Evolutionary conservation across 495 filamentous ascomycete genomes (phyloP).

Genomic region (Rusavskia elegans): DNA sequence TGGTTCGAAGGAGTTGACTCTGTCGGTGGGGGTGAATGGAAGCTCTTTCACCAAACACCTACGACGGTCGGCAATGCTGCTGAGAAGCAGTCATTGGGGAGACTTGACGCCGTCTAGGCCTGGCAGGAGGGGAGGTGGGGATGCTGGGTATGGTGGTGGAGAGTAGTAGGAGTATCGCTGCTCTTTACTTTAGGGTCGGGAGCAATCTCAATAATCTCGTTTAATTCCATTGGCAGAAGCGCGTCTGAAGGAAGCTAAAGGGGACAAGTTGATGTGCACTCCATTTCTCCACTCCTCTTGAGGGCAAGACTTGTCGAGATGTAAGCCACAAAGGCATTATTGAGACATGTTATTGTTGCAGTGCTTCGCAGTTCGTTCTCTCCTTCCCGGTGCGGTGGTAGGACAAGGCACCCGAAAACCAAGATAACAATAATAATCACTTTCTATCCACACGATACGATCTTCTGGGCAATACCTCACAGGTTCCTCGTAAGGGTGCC

Average conservation of each 20-base stretch:
- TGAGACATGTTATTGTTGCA: not conserved
- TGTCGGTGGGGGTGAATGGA: not conserved
- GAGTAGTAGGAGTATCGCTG: not conserved
- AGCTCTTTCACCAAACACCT: not conserved
- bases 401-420: no score
- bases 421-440: no score
- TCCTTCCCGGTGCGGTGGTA: no score
- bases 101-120: slow-evolving; percentile 12
- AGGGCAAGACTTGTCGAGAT: slow-evolving; percentile 25
- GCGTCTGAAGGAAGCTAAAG: not conserved
- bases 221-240: not conserved
- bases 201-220: not conserved
- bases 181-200: not conserved
- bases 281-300: slow-evolving; percentile 71
- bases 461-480: not conserved
- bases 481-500: no score
- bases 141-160: slow-evolving; percentile 3
- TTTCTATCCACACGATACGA: no score
- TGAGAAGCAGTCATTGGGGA: slow-evolving; percentile 8
- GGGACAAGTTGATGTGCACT: not conserved
- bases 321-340: not conserved
- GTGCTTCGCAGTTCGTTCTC: no score
- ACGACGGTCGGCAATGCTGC: slow-evolving; percentile 9
- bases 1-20: not conserved
- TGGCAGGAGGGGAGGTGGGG: slow-evolving; percentile 1